Evolutionary conservation across 1,139 yeast species (phyloP).

Genomic region (Hansenula anomala): DNA sequence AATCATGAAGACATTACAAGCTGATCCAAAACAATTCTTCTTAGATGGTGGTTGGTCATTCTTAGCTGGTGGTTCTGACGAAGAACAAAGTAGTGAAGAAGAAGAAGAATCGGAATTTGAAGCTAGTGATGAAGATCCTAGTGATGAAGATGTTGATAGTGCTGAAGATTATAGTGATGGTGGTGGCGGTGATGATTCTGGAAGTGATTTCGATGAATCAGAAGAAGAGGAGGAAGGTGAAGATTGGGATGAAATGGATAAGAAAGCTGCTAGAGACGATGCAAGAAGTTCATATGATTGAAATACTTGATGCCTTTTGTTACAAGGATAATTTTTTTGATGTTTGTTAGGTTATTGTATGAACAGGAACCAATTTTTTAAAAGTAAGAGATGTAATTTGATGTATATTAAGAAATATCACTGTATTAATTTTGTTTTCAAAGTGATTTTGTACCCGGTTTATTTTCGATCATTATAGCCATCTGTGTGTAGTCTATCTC

Average conservation of each 20-base stretch:
- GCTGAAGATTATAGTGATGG: slow-evolving; percentile 41
- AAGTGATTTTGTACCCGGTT: background rate
- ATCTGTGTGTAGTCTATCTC: too few relatives aligned
- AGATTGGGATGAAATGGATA: slow-evolving; percentile 73
- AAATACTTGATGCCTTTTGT: too few relatives aligned
- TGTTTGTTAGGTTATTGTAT: too few relatives aligned
- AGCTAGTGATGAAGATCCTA: slow-evolving; percentile 54
- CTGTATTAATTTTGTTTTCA: too few relatives aligned
- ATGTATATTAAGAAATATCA: background rate
- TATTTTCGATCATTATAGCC: background rate
- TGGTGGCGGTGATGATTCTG: slow-evolving; percentile 34
- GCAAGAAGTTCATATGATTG: slow-evolving; percentile 25
- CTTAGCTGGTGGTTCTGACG: slow-evolving; percentile 68
- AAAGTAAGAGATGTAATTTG: background rate
- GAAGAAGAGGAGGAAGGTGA: slow-evolving; percentile 55
- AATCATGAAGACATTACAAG: slow-evolving; percentile 88
- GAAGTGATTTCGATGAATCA: slow-evolving; percentile 46
- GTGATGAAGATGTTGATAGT: slow-evolving; percentile 67
- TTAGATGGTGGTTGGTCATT: slow-evolving; percentile 95
- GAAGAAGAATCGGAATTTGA: slow-evolving; percentile 42
- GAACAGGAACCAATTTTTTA: too few relatives aligned
- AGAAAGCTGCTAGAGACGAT: slow-evolving; percentile 50
- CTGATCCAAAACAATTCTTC: slow-evolving; percentile 94
- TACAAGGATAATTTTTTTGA: too few relatives aligned
- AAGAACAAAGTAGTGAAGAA: slow-evolving; percentile 53